phyloP scores from a whole-genome alignment of 2,329 filamentous ascomycete species.

The Exophiala viscosa region DNA sequence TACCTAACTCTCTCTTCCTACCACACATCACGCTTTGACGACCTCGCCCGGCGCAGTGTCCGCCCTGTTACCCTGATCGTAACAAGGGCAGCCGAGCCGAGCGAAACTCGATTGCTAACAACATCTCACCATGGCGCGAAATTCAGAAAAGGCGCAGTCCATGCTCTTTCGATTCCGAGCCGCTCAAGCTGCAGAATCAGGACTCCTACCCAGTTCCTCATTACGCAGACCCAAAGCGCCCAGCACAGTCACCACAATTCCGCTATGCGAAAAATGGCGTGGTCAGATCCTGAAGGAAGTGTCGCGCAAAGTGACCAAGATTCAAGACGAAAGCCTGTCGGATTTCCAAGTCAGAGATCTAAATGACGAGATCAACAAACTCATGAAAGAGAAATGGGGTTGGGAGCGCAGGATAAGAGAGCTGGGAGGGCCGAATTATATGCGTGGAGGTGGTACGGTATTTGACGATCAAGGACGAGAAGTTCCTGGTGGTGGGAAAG shows the following conservation, averaged over 20 bases:
- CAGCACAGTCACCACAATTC: slow-evolving; percentile 78
- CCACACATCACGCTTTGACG: no score
- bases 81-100: background rate
- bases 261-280: slow-evolving; percentile 93
- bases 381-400: slow-evolving; percentile 98
- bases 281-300: slow-evolving; percentile 97
- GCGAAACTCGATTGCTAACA: background rate
- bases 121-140: slow-evolving; percentile 66
- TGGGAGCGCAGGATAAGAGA: slow-evolving; percentile 98
- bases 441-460: slow-evolving; percentile 66
- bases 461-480: slow-evolving; percentile 72
- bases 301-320: slow-evolving; percentile 90
- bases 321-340: slow-evolving; percentile 85
- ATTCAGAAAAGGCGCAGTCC: slow-evolving; percentile 97
- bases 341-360: slow-evolving; percentile 97
- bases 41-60: no score
- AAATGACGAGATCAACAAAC: slow-evolving; percentile 98
- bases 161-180: slow-evolving; percentile 99
- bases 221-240: slow-evolving; percentile 88
- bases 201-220: slow-evolving; percentile 89
- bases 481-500: slow-evolving; percentile 71
- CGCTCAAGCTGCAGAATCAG: slow-evolving; percentile 90
- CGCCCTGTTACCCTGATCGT: no score
- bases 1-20: no score
- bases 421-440: slow-evolving; percentile 95